phyloP scores from a whole-genome alignment of 2,329 filamentous ascomycete genomes.

The Diaporthe caulivora region DNA sequence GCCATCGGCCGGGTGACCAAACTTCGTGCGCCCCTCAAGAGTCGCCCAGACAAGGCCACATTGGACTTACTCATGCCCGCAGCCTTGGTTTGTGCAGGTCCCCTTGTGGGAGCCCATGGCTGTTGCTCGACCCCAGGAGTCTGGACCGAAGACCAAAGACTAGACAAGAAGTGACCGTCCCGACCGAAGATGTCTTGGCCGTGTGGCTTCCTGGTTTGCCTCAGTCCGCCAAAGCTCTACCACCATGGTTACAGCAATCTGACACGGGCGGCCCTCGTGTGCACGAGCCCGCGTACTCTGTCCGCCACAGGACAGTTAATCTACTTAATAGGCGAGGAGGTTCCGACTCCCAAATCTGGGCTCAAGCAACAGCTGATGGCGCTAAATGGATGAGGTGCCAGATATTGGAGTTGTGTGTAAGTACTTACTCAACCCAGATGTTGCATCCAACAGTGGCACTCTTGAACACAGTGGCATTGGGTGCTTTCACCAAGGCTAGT shows the following conservation, averaged over 20 bases:
- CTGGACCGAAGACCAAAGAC: not conserved
- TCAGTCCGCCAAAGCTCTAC: not conserved
- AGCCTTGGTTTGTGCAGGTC: not conserved
- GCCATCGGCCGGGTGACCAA: slow-evolving; percentile 9
- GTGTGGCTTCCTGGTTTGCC: slow-evolving; percentile 1
- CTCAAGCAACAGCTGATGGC: slow-evolving; percentile 18
- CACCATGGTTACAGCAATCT: slow-evolving; percentile 20
- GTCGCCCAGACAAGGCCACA: not conserved
- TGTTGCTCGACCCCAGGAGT: not conserved
- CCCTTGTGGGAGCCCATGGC: not conserved
- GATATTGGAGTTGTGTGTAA: not conserved
- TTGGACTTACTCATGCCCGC: slow-evolving; percentile 12
- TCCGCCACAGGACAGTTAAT: slow-evolving; percentile 9
- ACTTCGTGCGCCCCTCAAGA: not conserved
- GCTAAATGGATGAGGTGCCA: slow-evolving; percentile 16
- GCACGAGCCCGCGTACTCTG: slow-evolving; percentile 7
- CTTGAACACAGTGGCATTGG: slow-evolving; percentile 12
- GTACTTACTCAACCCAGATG: not conserved
- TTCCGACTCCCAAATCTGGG: slow-evolving; percentile 28
- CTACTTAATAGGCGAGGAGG: slow-evolving; percentile 27
- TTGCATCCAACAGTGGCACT: slow-evolving; percentile 4
- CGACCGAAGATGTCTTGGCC: slow-evolving; percentile 12
- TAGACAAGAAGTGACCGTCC: slow-evolving; percentile 2
- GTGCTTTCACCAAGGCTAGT: slow-evolving; percentile 3
- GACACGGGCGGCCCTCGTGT: slow-evolving; percentile 12